Base-by-base conservation (phyloP, 2,329 filamentous ascomycete genomes). In the Clonostachys chloroleuca region DNA sequence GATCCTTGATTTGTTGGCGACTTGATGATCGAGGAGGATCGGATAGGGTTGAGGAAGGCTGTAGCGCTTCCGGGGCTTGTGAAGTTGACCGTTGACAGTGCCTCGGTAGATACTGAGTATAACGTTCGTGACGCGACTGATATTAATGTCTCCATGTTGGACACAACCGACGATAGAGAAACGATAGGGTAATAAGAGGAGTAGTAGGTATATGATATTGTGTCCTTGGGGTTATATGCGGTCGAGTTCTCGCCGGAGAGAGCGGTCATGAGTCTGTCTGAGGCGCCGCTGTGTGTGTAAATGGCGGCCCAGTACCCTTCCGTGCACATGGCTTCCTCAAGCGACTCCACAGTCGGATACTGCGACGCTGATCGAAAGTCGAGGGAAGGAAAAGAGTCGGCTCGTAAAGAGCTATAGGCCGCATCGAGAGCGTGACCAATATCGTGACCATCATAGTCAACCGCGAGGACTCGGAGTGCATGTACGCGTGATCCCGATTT, bases 231-330 rank as follows among this genome's bases (percentile, higher is more conserved):
- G 49, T 70, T 54, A 54, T 66, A 71, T 12, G n/a, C 24, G 3
- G 54, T 52, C 4, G 55, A 49, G 6, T 50, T 51, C 1, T 54
- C 52, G 24, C 60, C 61, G 4, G 51, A 39, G 24, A 67, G 35
- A 4, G 62, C 62, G n/a, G 53, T 50, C 33, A 56, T 52, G 7
- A 69, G 53, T 14, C 60, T 57, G 2, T 52, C 46, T 2, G 67
- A 66, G 3, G 67, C 60, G 3, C 59, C 63, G 6, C 54, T 41
- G 20, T 56, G 52, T 14, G 59, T 56, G 35, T 66, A 66, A 6
- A 70, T 45, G 3, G 64, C 66, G 3, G 53, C 68, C 68, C 68
- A 72, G 49, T 67, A 68, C 30, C 59, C 49, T 0, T 54, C 55
- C 12, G 59, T 52, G 47, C 69, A 71, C 18, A 72, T 64, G 1